These are phyloP conservation scores for Cutaneotrichosporon dermatis DNA, from an alignment of 1,284 basidiomycete species.

Conservation along the genomic window DNA sequence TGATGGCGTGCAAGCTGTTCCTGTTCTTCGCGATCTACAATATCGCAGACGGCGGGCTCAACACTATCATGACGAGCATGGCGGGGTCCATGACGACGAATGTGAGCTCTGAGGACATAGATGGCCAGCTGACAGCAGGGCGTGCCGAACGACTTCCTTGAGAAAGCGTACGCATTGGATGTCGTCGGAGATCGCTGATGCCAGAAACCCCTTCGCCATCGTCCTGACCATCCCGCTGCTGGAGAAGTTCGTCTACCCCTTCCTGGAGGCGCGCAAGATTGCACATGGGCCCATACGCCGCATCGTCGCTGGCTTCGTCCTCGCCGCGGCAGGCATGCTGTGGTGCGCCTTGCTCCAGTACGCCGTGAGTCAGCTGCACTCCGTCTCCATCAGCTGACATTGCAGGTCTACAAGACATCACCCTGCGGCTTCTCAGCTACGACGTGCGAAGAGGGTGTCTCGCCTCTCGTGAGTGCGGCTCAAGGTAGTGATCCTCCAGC, in stretches of 20 bases:
- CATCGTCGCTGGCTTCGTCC: slow-evolving; percentile 20
- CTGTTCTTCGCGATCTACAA: slow-evolving; percentile 51
- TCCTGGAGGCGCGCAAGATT: slow-evolving; percentile 31
- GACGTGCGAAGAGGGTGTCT: slow-evolving; percentile 13
- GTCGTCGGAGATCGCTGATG: not conserved
- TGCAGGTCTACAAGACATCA: slow-evolving; percentile 51
- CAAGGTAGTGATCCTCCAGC: not conserved
- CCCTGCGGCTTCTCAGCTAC: slow-evolving; percentile 48
- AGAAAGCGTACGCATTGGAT: slow-evolving; percentile 21
- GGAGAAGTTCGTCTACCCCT: slow-evolving; percentile 52
- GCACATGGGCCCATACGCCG: slow-evolving; percentile 41
- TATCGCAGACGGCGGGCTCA: slow-evolving; percentile 42
- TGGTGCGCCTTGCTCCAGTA: slow-evolving; percentile 26
- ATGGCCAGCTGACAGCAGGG: slow-evolving; percentile 21
- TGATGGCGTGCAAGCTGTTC: slow-evolving; percentile 53
- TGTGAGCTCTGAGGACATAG: not conserved
- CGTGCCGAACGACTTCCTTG: slow-evolving; percentile 52
- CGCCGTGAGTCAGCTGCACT: slow-evolving; percentile 12
- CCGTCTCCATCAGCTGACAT: slow-evolving; percentile 28
- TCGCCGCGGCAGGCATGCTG: slow-evolving; percentile 41
- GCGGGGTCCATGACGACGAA: slow-evolving; percentile 48
- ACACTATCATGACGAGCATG: slow-evolving; percentile 43
- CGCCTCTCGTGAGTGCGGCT: slow-evolving; percentile 14
- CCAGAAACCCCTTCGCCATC: slow-evolving; percentile 29
- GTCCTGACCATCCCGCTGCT: slow-evolving; percentile 49